Base-by-base conservation (phyloP, 129 eudicot genomes). In the Saussurea involucrata region DNA sequence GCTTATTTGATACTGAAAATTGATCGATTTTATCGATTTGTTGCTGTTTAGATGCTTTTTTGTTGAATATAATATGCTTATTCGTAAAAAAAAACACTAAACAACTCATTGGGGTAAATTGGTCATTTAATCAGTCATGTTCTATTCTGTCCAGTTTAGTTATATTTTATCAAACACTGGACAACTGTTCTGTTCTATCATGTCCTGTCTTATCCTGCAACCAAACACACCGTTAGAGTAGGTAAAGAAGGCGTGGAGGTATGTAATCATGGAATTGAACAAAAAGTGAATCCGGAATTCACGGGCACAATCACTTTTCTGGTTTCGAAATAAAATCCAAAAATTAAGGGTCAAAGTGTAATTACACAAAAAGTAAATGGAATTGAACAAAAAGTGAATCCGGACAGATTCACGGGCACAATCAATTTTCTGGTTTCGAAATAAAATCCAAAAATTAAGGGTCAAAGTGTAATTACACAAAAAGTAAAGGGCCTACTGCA, bases 241-340 rank as follows among this genome's bases (percentile, higher is more conserved):
- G 44, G 44, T 49, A 21, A 21, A 17, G 53, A 17, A 10, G 53
- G 17, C 53, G 4, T 12, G 17, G 53, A 42, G 2, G 20, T 20
- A n/a, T n/a, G n/a, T n/a, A n/a, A n/a, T n/a, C n/a, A 53, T 17
- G 22, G 22, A 55, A 73, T 57, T 22, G 66, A 64, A 40, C 29
- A 1, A 21, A 66, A 44, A 65, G 36, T 76, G 80, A 76, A 76
- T 76, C 34, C 24, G 80, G 80, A 44, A 29, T 29, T 76, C 32
- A 46, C 8, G 73, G 34, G 80, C 73, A 67, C 66, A 49, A 74
- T 63, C 40, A 63, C 11, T 76, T 21, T 64, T 27, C 11, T 60
- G 10, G 4, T 60, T 60, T 60, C 8, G 27, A 8, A 60, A 60
- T 58, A 18, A 53, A 60, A 20, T 21, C 65, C 28, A 60, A 60